Evolutionary conservation across 1,284 basidiomycete species (phyloP), one percentile per base, ranked within the genome.

Genomic region (Tausonia pullulans): DNA sequence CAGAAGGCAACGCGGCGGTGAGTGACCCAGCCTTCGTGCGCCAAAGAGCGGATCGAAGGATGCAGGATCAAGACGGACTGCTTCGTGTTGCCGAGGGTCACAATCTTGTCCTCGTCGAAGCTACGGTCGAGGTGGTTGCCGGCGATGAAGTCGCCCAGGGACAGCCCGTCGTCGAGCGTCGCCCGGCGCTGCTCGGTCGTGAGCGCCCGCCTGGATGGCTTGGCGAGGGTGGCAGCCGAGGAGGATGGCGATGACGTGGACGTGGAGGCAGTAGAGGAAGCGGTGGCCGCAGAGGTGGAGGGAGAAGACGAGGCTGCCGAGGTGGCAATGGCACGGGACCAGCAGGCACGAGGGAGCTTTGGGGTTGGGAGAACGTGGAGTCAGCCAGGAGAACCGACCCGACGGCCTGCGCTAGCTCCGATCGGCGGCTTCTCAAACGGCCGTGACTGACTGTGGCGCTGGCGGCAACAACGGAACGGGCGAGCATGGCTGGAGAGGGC

Each of bases 131-230:
- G 60, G 44, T 74, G 72, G 68, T 84, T 81, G 54, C 81, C 85
- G 11, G 84, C 79, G 63, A 93, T 81, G 76, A 97, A 97, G 71
- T 96, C 91, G 71, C 90, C 88, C 51, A 97, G 79, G 16, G 84
- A 82, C 50, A 90, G 87, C 0, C 90, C 90, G 58, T 82, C 80
- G 60, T 65, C 64, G 49, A 65, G 59, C 40, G 57, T 57, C 13
- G 62, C 27, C 41, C 59, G 50, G 16, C 62, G 43, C 7, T 57
- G 54, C 43, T 58, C 40, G 27, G 39, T 50, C 27, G 51, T 27
- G 41, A 50, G 49, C 27, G 58, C 58, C 51, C 48, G 58, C 40
- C 51, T 60, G 49, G 58, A 60, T 5, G 49, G 11, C 13, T 39
- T 11, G 41, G 59, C 4, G 59, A 52, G 9, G 61, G 16, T 40